phyloP scores from a whole-genome alignment of 768 basidiomycete genomes.

The Panellus pusillus region DNA sequence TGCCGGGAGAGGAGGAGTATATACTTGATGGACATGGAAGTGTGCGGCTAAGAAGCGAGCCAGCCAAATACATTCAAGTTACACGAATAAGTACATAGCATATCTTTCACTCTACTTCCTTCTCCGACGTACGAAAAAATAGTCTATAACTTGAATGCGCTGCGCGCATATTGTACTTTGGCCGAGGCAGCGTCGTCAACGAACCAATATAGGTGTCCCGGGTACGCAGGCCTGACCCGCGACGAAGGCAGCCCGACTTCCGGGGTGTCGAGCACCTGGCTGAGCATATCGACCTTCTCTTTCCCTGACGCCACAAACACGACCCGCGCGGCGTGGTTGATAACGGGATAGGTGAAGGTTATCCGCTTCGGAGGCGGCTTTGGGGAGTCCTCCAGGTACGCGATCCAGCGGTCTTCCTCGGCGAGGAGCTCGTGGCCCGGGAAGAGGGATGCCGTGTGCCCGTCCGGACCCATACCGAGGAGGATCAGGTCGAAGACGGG shows the following conservation, averaged over 20 bases:
- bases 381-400: conserved; percentile 88
- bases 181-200: conserved; percentile 81
- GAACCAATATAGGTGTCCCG: conserved; percentile 94
- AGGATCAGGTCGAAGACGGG: conserved; percentile 97
- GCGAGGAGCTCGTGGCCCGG: conserved; percentile 82
- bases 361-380: conserved; percentile 90
- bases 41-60: neutral
- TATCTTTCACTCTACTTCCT: conserved; percentile 4
- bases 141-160: conserved; percentile 54
- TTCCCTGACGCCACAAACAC: conserved; percentile 88
- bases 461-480: conserved; percentile 95
- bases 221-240: conserved; percentile 71
- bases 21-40: conserved; percentile 80
- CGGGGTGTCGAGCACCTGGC: conserved; percentile 74
- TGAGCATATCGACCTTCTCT: conserved; percentile 76
- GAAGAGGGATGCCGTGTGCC: conserved; percentile 98
- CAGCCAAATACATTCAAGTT: neutral
- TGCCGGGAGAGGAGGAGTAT: conserved; percentile 92
- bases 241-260: conserved; percentile 81
- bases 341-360: conserved; percentile 89
- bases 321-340: conserved; percentile 85
- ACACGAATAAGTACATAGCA: too few relatives aligned
- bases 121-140: neutral
- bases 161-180: conserved; percentile 58
- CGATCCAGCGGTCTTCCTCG: conserved; percentile 95